Conservation (phyloP, 225 moss, liverwort and hornwort species). For the Pseudisothecium myosuroides region DNA sequence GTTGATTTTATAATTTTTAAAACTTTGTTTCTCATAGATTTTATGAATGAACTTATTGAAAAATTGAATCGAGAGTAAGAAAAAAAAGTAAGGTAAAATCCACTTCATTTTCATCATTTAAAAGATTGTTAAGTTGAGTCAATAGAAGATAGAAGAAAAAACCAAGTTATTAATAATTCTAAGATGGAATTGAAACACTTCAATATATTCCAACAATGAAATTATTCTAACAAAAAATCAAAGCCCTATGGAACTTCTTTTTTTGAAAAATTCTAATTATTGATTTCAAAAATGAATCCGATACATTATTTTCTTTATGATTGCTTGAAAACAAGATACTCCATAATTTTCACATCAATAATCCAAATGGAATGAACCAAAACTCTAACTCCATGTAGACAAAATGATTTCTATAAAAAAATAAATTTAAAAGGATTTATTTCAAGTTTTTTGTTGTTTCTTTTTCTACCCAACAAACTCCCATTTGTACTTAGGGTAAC, state of each 20-base stretch:
- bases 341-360: neutral
- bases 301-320: fast-evolving
- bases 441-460: fast-evolving
- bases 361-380: neutral
- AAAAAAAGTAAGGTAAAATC: too few species aligned
- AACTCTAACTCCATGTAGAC: neutral
- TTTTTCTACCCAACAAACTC: neutral
- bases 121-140: too few species aligned
- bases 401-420: neutral
- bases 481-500: neutral
- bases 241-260: fast-evolving
- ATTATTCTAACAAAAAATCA: neutral
- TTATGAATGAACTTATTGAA: neutral
- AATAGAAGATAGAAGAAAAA: neutral
- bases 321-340: fast-evolving
- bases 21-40: too few species aligned
- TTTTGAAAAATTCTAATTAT: fast-evolving
- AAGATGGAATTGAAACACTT: neutral
- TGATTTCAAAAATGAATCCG: neutral
- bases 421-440: too few species aligned
- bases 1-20: neutral
- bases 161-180: neutral
- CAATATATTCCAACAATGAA: neutral
- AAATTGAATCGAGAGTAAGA: neutral
- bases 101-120: neutral